Evolutionary conservation across 768 basidiomycete species (phyloP).

Genomic region (Daedaleopsis nitida): DNA sequence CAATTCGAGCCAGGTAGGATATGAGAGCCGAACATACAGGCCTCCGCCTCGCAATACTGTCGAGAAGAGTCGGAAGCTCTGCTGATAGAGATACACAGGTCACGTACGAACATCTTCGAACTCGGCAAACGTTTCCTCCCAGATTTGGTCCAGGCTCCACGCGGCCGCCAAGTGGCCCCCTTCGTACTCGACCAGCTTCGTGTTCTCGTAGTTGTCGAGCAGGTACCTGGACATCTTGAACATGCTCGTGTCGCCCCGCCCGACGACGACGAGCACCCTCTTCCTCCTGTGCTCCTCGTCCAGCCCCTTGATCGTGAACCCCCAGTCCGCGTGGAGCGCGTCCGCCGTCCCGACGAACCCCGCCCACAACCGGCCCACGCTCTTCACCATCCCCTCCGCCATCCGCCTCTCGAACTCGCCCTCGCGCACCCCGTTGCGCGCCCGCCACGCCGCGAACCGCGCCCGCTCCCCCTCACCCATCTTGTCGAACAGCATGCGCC

Average conservation of each 20-base stretch:
- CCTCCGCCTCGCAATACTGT: too few relatives aligned
- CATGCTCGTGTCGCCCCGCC: conserved; percentile 41
- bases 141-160: conserved; percentile 49
- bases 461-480: conserved; percentile 41
- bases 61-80: too few relatives aligned
- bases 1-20: too few relatives aligned
- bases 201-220: conserved; percentile 47
- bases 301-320: conserved; percentile 40
- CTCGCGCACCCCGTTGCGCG: conserved; percentile 40
- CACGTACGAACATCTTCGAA: neutral
- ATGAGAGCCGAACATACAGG: too few relatives aligned
- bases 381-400: conserved; percentile 45
- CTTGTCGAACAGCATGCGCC: conserved; percentile 39
- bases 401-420: conserved; percentile 45
- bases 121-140: conserved; percentile 32
- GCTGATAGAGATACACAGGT: too few relatives aligned
- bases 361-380: conserved; percentile 52
- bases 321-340: conserved; percentile 55
- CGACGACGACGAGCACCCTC: conserved; percentile 47
- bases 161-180: conserved; percentile 54
- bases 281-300: conserved; percentile 48
- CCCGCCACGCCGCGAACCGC: conserved; percentile 43
- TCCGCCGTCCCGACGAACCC: conserved; percentile 48
- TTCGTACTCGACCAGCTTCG: conserved; percentile 39
- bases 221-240: conserved; percentile 45